phyloP scores from a whole-genome alignment of 768 basidiomycete genomes.

The Mrakia blollopis region DNA sequence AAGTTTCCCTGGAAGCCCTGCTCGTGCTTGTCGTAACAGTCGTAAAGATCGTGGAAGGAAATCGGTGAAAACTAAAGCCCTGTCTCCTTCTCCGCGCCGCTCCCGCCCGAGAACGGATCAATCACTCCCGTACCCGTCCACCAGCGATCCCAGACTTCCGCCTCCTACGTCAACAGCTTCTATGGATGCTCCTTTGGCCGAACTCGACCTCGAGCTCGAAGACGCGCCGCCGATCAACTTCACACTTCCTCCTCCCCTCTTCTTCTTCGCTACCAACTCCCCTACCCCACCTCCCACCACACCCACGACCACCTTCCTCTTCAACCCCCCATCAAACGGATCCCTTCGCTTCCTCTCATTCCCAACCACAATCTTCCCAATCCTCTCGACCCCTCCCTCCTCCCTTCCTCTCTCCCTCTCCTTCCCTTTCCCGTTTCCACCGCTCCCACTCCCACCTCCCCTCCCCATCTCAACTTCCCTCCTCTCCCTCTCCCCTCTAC shows the following conservation, averaged over 20 bases:
- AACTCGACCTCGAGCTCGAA: no score
- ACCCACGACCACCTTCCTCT: neutral
- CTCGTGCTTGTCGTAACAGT: no score
- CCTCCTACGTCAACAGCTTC: neutral
- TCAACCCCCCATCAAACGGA: slow-evolving; percentile 16
- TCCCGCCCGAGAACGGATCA: neutral
- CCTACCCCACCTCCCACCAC: neutral
- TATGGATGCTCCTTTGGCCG: neutral
- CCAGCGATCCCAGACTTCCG: neutral
- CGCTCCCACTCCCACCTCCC: slow-evolving; percentile 47
- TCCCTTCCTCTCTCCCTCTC: neutral
- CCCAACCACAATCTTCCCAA: slow-evolving; percentile 22
- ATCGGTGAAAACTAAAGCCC: neutral
- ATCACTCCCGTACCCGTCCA: slow-evolving; percentile 7
- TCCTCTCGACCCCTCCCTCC: slow-evolving; percentile 21
- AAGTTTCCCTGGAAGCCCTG: no score
- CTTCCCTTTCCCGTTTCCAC: slow-evolving; percentile 52
- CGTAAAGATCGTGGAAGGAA: slow-evolving; percentile 1
- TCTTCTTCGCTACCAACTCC: neutral
- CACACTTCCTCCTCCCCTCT: neutral
- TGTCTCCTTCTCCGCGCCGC: neutral
- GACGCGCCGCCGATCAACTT: neutral
- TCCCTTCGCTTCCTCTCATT: slow-evolving; percentile 27
- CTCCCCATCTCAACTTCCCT: slow-evolving; percentile 48
- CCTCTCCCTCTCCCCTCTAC: slow-evolving; percentile 37